phyloP scores from a whole-genome alignment of 176 grass and related monocot genomes.

The Thalia dealbata region DNA sequence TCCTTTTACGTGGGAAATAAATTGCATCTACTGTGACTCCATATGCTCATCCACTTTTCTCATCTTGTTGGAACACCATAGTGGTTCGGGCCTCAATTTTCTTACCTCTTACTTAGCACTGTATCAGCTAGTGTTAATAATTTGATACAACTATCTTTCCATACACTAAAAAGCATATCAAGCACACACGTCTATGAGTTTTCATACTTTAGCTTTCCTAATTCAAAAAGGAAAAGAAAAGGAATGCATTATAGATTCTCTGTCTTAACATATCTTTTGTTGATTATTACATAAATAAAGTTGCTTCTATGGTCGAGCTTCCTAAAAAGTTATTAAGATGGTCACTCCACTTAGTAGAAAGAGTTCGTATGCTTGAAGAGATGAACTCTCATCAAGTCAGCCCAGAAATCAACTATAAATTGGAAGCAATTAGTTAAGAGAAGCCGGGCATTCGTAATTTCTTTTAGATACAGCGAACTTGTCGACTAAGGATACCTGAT shows the following conservation, averaged over 20 bases:
- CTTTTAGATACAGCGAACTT: conserved; percentile 7
- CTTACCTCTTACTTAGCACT: not conserved
- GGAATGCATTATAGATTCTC: too few species aligned
- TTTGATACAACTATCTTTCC: not conserved
- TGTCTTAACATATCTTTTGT: too few species aligned
- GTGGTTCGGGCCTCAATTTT: not conserved
- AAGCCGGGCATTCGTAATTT: not conserved
- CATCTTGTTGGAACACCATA: not conserved
- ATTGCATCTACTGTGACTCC: not conserved
- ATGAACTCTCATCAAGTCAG: not conserved
- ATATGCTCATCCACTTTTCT: not conserved
- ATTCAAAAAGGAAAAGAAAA: too few species aligned
- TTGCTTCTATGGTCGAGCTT: too few species aligned
- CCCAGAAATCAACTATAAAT: not conserved
- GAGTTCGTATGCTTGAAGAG: not conserved
- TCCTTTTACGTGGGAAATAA: too few species aligned
- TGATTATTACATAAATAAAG: too few species aligned
- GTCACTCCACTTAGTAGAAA: too few species aligned
- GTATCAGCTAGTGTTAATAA: not conserved
- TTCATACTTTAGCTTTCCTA: not conserved
- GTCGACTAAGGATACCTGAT: conserved; percentile 48
- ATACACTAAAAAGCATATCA: not conserved
- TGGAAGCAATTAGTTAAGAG: not conserved
- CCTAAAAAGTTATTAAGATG: not conserved
- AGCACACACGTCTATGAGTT: not conserved